These are phyloP conservation scores for Alternaria brassicae DNA, from an alignment of 2,329 filamentous ascomycete species.

Conservation along the genomic window DNA sequence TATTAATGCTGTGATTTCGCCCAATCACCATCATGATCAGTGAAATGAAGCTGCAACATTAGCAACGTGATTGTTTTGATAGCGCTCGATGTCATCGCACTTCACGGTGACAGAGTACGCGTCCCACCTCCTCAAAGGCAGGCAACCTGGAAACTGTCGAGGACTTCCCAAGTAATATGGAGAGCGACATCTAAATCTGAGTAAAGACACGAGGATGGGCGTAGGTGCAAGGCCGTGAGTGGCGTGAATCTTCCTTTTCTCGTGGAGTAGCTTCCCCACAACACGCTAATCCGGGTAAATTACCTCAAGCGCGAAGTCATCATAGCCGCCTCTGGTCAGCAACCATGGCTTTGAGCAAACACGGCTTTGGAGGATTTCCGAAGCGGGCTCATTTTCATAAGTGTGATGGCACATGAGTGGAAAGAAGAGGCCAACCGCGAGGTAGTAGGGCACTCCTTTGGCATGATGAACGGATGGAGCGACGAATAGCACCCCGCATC, in stretches of 20 bases:
- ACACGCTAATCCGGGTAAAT: slow-evolving; percentile 1
- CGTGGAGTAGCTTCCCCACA: neutral
- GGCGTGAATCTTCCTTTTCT: neutral
- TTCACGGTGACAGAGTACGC: neutral
- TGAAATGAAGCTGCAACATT: neutral
- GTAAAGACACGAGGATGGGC: neutral
- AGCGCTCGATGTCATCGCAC: neutral
- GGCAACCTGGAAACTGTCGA: neutral
- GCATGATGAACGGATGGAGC: neutral
- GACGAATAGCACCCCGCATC: slow-evolving; percentile 20
- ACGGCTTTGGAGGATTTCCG: neutral
- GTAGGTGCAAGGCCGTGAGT: neutral
- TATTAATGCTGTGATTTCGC: neutral
- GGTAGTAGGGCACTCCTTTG: neutral
- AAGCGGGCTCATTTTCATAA: neutral
- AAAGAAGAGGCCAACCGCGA: neutral
- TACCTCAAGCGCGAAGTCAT: neutral
- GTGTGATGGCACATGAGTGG: neutral
- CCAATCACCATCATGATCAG: neutral
- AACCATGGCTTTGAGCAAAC: neutral
- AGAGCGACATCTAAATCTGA: neutral
- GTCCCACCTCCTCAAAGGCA: neutral
- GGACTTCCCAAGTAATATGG: neutral
- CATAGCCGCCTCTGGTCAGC: neutral
- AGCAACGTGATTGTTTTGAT: neutral